Evolutionary conservation across 257 asterid genomes (phyloP).

Genomic region (Cordia subcordata): DNA sequence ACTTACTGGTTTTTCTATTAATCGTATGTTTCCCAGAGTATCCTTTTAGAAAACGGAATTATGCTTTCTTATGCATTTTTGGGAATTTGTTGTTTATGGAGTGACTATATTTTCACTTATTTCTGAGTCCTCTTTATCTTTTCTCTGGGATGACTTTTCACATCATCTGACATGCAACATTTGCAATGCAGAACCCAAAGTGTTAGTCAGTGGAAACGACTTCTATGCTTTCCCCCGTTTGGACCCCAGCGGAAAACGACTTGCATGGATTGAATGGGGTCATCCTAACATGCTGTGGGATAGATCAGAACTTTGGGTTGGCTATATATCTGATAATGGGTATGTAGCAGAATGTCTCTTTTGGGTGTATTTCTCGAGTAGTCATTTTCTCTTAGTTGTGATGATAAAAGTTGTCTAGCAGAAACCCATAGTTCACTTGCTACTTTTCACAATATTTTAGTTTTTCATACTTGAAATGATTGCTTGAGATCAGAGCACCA

Average conservation of each 20-base stretch:
- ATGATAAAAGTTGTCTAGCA: no score
- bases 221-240: slow-evolving; percentile 94
- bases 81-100: no score
- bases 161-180: slow-evolving; percentile 6
- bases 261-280: slow-evolving; percentile 96
- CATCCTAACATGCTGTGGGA: slow-evolving; percentile 99
- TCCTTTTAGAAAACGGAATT: background rate
- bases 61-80: no score
- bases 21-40: background rate
- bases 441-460: no score
- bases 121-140: background rate
- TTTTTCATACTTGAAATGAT: no score
- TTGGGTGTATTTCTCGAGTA: background rate
- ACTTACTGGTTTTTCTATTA: background rate
- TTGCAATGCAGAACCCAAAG: slow-evolving; percentile 61
- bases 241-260: slow-evolving; percentile 72
- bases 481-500: no score
- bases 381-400: no score
- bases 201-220: slow-evolving; percentile 67
- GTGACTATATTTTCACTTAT: no score
- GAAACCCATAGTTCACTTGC: no score
- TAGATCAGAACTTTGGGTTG: slow-evolving; percentile 97
- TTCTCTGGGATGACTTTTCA: background rate
- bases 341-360: slow-evolving; percentile 17
- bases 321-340: slow-evolving; percentile 83